These are phyloP conservation scores for Pseudozyma sp. DNA, from an alignment of 1,284 basidiomycete species.

Conservation along the genomic window DNA sequence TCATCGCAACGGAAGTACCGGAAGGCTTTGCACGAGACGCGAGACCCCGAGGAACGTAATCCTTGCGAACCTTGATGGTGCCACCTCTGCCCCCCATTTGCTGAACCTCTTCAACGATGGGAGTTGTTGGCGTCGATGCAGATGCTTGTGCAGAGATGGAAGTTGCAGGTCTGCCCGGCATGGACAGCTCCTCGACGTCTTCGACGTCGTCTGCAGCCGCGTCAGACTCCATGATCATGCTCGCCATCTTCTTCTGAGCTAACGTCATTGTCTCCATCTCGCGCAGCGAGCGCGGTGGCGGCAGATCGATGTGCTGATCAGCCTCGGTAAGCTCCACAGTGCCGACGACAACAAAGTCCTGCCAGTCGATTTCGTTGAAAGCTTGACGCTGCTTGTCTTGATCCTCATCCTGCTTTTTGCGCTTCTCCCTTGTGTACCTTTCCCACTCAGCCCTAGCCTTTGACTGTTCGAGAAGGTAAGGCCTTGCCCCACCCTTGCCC, in stretches of 20 bases:
- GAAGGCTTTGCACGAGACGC: slow-evolving; percentile 38
- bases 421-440: slow-evolving; percentile 81
- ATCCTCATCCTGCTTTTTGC: slow-evolving; percentile 87
- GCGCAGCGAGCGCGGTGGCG: slow-evolving; percentile 91
- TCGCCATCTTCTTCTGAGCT: slow-evolving; percentile 96
- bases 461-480: slow-evolving; percentile 82
- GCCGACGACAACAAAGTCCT: slow-evolving; percentile 98
- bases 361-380: slow-evolving; percentile 97
- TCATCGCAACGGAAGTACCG: slow-evolving; percentile 62
- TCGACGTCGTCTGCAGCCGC: slow-evolving; percentile 75
- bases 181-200: slow-evolving; percentile 73
- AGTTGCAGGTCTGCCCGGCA: slow-evolving; percentile 25
- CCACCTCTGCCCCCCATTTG: slow-evolving; percentile 9
- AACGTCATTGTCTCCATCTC: slow-evolving; percentile 96
- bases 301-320: slow-evolving; percentile 83
- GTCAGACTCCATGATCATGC: slow-evolving; percentile 94
- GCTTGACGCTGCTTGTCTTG: slow-evolving; percentile 73
- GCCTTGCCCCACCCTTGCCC: slow-evolving; percentile 70
- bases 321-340: slow-evolving; percentile 97
- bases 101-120: slow-evolving; percentile 22
- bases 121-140: slow-evolving; percentile 2
- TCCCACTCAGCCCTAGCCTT: slow-evolving; percentile 88
- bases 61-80: slow-evolving; percentile 80
- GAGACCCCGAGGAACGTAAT: slow-evolving; percentile 80
- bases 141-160: slow-evolving; percentile 4